Base-by-base conservation (phyloP, 1,139 yeast genomes). In the Geotrichum phurueaensis region DNA sequence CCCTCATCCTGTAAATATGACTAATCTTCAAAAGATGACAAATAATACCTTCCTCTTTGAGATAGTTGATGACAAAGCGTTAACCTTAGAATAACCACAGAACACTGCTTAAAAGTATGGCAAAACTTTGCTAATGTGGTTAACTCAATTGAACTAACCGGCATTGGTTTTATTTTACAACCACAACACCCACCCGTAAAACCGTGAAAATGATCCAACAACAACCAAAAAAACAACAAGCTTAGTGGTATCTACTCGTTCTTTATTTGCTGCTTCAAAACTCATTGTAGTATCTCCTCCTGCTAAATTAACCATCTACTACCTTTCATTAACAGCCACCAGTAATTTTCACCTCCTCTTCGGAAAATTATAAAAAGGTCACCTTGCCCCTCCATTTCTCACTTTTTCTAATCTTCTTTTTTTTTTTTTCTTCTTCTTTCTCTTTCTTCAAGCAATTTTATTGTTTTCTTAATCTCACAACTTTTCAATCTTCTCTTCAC, bases 321-420 rank as follows among this genome's bases (percentile, higher is more conserved):
- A 12, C 39, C 3, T 18, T n/a, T 5, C 18, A n/a, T n/a, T 7
- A n/a, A n/a, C 18, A 39, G 2, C 18, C 22, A 39, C n/a, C 47
- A 4, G 1, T n/a, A 39, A 39, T n/a, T 50, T 50, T n/a, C 51
- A 43, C 51, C 54, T 39, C 58, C 22, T 54, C 33, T 54, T 20
- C 18, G 6, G n/a, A 55, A 55, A 54, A 56, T 36, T 60, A 60
- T 60, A 60, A 52, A 58, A 51, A 54, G 51, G 39, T 53, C 33
- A 36, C 39, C 39, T 49, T 33, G 56, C 58, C 59, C 61, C 58
- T 50, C 57, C 57, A n/a, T 25, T 47, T 50, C 9, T 13, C 33
- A 7, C 13, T 33, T 29, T 51, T 20, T 48, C 55, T 53, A 45
- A 23, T 54, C 48, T 56, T 48, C 25, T 55, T 31, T 52, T 52